Evolutionary conservation across 2,329 filamentous ascomycete species (phyloP).

Genomic region (Phyllosticta citriasiana): DNA sequence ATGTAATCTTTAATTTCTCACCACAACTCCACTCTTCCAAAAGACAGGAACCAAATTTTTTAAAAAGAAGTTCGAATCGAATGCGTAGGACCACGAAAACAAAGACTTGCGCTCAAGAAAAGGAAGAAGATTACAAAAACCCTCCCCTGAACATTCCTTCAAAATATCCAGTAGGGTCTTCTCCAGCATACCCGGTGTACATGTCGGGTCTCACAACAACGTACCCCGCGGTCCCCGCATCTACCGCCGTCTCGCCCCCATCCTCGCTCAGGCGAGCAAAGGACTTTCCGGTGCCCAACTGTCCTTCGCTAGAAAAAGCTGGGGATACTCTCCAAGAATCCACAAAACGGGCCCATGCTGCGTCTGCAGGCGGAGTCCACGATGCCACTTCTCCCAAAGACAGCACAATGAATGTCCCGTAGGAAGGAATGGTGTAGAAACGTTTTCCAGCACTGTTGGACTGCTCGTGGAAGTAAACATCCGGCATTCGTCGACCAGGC

Average conservation of each 20-base stretch:
- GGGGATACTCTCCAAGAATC: slow-evolving; percentile 6
- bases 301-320: not conserved
- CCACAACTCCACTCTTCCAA: not conserved
- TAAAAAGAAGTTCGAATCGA: not conserved
- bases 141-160: not conserved
- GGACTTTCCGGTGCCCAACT: not conserved
- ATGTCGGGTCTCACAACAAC: slow-evolving; percentile 5
- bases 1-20: not conserved
- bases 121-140: not conserved
- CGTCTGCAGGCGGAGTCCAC: not conserved
- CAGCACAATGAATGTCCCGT: slow-evolving; percentile 9
- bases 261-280: slow-evolving; percentile 3
- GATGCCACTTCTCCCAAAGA: not conserved
- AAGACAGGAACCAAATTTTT: not conserved
- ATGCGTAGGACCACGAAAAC: not conserved
- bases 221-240: not conserved
- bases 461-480: slow-evolving; percentile 6
- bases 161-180: slow-evolving; percentile 2
- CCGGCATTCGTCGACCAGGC: slow-evolving; percentile 5
- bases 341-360: slow-evolving; percentile 4
- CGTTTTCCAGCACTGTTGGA: not conserved
- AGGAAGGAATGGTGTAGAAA: not conserved
- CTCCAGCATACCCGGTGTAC: slow-evolving; percentile 8
- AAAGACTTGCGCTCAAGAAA: not conserved
- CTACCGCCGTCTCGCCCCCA: slow-evolving; percentile 2